Percentiles rank a stretch among this genome's conserved stretches.
These are phyloP conservation scores for Aspergillus bertholletiae DNA, from an alignment of 495 filamentous ascomycete genomes.

Conservation along the genomic window DNA sequence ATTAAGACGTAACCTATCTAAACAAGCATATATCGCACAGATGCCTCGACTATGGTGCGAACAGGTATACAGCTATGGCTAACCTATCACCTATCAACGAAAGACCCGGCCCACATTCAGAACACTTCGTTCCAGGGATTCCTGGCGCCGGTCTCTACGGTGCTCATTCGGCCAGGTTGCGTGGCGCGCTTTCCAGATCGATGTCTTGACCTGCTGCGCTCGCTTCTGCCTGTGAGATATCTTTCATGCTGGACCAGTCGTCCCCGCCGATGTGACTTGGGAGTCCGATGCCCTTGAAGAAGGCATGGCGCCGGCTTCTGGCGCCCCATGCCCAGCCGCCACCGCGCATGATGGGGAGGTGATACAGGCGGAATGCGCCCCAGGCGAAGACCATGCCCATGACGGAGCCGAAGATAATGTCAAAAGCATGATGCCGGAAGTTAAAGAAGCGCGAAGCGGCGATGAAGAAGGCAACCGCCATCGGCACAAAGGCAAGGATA, in stretches of 20 bases:
- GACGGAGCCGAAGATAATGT: conserved; percentile 56
- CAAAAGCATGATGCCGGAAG: conserved; percentile 61
- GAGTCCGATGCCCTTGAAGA: conserved; percentile 61
- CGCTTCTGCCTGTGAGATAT: background rate
- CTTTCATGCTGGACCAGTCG: conserved; percentile 21
- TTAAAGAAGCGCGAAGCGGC: conserved; percentile 60
- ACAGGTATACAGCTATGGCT: background rate
- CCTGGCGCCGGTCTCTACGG: background rate
- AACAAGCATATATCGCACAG: too few species aligned
- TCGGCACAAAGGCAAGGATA: conserved; percentile 52
- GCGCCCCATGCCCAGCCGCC: conserved; percentile 53
- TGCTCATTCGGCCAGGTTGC: conserved; percentile 12
- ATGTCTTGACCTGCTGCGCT: background rate
- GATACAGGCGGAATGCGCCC: conserved; percentile 62
- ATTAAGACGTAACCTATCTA: too few species aligned
- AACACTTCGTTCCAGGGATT: too few species aligned
- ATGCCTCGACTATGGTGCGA: background rate
- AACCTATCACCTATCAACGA: too few species aligned
- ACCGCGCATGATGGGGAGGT: conserved; percentile 61
- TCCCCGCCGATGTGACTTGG: conserved; percentile 40
- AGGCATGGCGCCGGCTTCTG: conserved; percentile 36
- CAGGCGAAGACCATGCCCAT: conserved; percentile 55
- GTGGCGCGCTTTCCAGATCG: conserved; percentile 18
- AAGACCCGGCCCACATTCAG: too few species aligned
- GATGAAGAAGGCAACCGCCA: conserved; percentile 59